Conservation (phyloP, 129 eudicot species). For the Chrysanthemum seticuspe region DNA sequence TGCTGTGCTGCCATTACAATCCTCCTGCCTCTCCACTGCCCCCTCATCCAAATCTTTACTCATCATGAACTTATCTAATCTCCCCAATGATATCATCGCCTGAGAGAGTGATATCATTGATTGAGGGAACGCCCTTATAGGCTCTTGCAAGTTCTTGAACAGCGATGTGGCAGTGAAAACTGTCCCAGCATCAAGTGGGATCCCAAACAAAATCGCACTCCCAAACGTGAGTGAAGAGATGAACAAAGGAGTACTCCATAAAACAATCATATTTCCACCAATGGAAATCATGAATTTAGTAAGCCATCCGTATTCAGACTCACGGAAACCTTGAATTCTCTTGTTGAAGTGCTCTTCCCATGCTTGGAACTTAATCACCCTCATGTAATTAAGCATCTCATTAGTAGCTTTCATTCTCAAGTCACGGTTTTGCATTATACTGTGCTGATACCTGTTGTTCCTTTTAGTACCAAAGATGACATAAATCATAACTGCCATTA, state of each 20-base stretch:
- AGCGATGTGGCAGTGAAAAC: constrained; percentile 79
- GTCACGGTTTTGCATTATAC: constrained; percentile 62
- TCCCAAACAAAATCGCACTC: constrained; percentile 57
- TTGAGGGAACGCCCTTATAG: constrained; percentile 81
- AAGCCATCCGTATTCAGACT: constrained; percentile 70
- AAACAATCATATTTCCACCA: constrained; percentile 52
- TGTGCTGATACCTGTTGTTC: constrained; percentile 56
- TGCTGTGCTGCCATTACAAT: constrained; percentile 49
- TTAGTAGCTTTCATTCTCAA: constrained; percentile 84
- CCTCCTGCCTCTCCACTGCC: constrained; percentile 59
- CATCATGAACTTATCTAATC: constrained; percentile 67
- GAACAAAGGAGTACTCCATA: constrained; percentile 73
- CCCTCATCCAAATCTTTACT: constrained; percentile 71
- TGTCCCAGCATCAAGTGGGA: constrained; percentile 64
- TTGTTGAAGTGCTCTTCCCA: constrained; percentile 89
- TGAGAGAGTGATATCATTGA: constrained; percentile 87
- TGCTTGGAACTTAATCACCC: constrained; percentile 91
- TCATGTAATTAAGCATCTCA: constrained; percentile 92
- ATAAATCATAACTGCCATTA: constrained; percentile 40
- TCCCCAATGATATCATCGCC: constrained; percentile 78
- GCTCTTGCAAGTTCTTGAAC: constrained; percentile 83
- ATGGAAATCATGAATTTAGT: constrained; percentile 56
- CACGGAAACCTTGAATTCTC: constrained; percentile 62
- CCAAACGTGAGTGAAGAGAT: constrained; percentile 73
- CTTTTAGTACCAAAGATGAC: constrained; percentile 50